These are phyloP conservation scores for Calendula officinalis DNA, from an alignment of 129 eudicot species.

Conservation along the genomic window DNA sequence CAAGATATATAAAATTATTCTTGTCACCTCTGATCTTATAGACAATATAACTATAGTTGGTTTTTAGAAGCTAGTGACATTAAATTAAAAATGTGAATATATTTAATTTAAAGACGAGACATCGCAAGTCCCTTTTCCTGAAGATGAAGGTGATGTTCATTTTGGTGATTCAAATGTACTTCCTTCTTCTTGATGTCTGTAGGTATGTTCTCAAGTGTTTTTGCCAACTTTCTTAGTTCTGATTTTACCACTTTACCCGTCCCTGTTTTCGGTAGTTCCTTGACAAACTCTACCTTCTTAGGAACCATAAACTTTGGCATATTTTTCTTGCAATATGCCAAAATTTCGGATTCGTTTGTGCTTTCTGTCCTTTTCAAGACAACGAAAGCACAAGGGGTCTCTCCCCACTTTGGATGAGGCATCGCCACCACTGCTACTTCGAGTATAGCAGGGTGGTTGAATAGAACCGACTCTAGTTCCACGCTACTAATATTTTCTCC, in stretches of 20 bases:
- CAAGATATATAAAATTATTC: no score
- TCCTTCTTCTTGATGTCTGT: no score
- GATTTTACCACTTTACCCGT: background rate
- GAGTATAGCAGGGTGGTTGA: background rate
- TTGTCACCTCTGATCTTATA: no score
- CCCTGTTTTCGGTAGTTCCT: background rate
- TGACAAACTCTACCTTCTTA: background rate
- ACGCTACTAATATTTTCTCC: background rate
- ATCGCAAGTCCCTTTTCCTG: no score
- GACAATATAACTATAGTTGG: no score
- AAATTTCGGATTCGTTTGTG: background rate
- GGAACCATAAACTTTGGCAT: background rate
- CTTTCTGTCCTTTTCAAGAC: background rate
- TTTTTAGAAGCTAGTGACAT: no score
- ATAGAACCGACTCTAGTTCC: background rate
- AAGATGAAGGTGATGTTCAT: no score
- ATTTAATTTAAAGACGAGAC: no score
- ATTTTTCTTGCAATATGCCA: background rate
- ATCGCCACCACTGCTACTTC: background rate
- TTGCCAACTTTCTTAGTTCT: background rate
- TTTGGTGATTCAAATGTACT: no score
- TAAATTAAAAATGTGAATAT: no score
- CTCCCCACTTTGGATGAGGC: constrained; percentile 5
- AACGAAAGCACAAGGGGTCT: background rate
- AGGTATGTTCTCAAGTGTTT: background rate